Conservation (phyloP, 2,329 filamentous ascomycete genomes). For the Monilinia vaccinii-corymbosi region DNA sequence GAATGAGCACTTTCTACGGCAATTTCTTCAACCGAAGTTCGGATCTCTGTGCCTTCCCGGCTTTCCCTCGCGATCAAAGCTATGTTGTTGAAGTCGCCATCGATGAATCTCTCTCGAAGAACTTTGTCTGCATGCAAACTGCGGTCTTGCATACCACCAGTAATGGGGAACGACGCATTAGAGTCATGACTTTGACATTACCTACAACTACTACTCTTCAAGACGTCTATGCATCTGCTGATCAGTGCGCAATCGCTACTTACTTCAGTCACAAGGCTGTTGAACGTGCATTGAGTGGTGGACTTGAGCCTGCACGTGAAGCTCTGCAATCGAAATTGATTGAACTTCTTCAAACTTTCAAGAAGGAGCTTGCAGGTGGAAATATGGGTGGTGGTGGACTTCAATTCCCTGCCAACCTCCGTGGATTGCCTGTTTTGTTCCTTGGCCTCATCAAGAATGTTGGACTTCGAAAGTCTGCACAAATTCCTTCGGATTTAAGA, state of each 20-base stretch:
- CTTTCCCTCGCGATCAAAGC: conserved; percentile 92
- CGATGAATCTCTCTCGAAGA: conserved; percentile 87
- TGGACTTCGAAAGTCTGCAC: conserved; percentile 81
- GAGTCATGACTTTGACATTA: conserved; percentile 85
- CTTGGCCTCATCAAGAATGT: conserved; percentile 94
- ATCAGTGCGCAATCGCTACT: conserved; percentile 84
- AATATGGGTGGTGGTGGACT: conserved; percentile 89
- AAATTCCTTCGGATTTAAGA: conserved; percentile 88
- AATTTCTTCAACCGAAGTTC: conserved; percentile 99
- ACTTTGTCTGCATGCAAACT: conserved; percentile 84
- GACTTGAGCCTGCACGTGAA: conserved; percentile 84
- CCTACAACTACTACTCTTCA: conserved; percentile 87
- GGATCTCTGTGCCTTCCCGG: conserved; percentile 94
- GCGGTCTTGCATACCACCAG: conserved; percentile 96
- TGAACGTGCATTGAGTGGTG: conserved; percentile 75
- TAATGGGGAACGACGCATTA: conserved; percentile 91
- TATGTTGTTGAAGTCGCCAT: conserved; percentile 98
- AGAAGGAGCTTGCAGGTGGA: conserved; percentile 90
- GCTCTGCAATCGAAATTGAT: conserved; percentile 84
- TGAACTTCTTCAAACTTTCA: conserved; percentile 89
- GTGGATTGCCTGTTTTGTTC: conserved; percentile 82
- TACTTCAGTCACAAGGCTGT: conserved; percentile 98
- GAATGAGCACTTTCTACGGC: conserved; percentile 97
- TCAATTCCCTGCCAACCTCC: conserved; percentile 88
- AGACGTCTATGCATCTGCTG: conserved; percentile 88